Evolutionary conservation across 495 filamentous ascomycete genomes (phyloP), one percentile per base, ranked within the genome.

Genomic region (Penicillium parvum): DNA sequence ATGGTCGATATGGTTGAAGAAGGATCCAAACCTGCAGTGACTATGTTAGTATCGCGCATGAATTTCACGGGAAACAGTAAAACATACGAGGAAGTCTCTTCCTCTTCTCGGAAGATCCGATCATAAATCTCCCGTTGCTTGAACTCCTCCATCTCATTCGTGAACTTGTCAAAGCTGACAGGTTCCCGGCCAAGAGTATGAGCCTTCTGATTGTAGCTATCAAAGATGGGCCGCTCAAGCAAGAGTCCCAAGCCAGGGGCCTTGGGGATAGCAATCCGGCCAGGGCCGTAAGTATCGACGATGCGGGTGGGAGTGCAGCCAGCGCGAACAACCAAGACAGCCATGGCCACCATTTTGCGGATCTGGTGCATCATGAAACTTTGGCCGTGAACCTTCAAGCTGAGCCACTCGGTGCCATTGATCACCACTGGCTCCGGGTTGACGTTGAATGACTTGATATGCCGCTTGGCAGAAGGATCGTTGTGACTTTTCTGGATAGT

Each of bases 341-440:
- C 86, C 88, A 97, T 90, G 47, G 84, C 86, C 11, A 98, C 86
- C 92, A 98, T 98, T 65, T 96, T 96, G 45, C 92, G 85, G 63
- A 98, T 98, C 65, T 98, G 92, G 61, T 98, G 92, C 92, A 98
- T 98, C 92, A 98, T 98, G 75, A 98, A 98, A 45, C 83, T 89
- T 65, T 98, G 92, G 0, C 92, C 92, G 63, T 97, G 94, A 12
- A 98, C 88, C 52, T 94, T 95, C 40, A 97, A 72, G 18, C 85
- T 91, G 6, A 98, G 75, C 92, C 92, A 98, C 66, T 98, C 83
- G 11, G 87, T 95, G 59, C 88, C 84, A 50, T 89, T 77, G 61
- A 95, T 92, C 41, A 86, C 72, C 45, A 96, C 81, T 1, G 90
- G 90, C 18, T 76, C 71, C 0, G 69, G 57, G 49, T 84, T 77